Conservation (phyloP, 2,329 filamentous ascomycete genomes). For the Xylaria sp. region DNA sequence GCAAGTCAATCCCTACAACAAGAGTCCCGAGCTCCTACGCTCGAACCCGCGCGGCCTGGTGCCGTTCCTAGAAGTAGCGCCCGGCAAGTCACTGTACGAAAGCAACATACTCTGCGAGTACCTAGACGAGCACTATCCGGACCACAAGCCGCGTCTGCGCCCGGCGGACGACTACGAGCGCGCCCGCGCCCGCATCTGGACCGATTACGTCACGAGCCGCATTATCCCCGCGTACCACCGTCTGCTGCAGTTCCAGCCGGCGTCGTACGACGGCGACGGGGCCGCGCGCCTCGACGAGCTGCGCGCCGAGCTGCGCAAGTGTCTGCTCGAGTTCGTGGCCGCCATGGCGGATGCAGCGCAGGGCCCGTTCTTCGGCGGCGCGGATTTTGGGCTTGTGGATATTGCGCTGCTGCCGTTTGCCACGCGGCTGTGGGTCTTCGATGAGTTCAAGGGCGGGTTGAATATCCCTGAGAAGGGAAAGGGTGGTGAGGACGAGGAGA, state of each 20-base stretch:
- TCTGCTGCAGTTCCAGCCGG: slow-evolving; percentile 46
- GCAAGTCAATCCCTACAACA: slow-evolving; percentile 67
- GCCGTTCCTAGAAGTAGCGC: slow-evolving; percentile 59
- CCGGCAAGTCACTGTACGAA: slow-evolving; percentile 64
- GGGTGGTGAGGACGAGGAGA: slow-evolving; percentile 59
- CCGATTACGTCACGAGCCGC: slow-evolving; percentile 64
- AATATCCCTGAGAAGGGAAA: slow-evolving; percentile 60
- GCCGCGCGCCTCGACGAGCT: slow-evolving; percentile 50
- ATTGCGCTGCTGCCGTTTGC: slow-evolving; percentile 67
- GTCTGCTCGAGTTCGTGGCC: slow-evolving; percentile 61
- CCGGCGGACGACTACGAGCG: slow-evolving; percentile 58
- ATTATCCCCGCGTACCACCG: slow-evolving; percentile 67
- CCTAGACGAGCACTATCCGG: slow-evolving; percentile 67
- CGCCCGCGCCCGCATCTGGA: slow-evolving; percentile 66
- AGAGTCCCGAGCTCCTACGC: slow-evolving; percentile 62
- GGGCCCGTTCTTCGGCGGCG: slow-evolving; percentile 66
- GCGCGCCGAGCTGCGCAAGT: slow-evolving; percentile 60
- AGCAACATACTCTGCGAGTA: slow-evolving; percentile 68
- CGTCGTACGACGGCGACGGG: slow-evolving; percentile 36
- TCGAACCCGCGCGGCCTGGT: slow-evolving; percentile 70
- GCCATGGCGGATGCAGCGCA: slow-evolving; percentile 59
- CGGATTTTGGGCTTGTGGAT: slow-evolving; percentile 63
- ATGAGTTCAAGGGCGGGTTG: slow-evolving; percentile 67
- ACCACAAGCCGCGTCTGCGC: slow-evolving; percentile 55
- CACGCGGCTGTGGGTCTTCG: slow-evolving; percentile 66